phyloP scores from a whole-genome alignment of 1,284 basidiomycete genomes.

The Phellopilus nigrolimitatus region DNA sequence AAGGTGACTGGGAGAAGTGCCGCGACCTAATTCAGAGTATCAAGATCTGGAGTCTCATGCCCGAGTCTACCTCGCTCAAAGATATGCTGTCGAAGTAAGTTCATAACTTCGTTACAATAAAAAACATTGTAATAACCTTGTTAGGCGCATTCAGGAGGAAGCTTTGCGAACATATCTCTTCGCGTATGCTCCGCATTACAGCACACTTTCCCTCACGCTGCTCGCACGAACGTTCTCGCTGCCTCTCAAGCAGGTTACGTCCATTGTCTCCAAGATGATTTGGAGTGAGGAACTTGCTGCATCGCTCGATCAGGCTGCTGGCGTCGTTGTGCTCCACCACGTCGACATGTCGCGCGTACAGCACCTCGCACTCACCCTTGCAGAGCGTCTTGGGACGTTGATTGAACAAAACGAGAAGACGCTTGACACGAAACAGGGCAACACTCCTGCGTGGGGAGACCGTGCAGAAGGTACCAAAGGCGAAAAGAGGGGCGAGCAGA shows the following conservation, averaged over 20 bases:
- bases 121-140: no score
- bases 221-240: slow-evolving; percentile 88
- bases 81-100: slow-evolving; percentile 89
- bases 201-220: slow-evolving; percentile 82
- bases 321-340: slow-evolving; percentile 87
- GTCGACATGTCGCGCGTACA: slow-evolving; percentile 89
- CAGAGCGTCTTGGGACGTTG: slow-evolving; percentile 83
- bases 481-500: slow-evolving; percentile 73
- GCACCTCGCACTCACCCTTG: slow-evolving; percentile 80
- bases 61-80: slow-evolving; percentile 83
- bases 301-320: slow-evolving; percentile 85
- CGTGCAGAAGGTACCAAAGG: slow-evolving; percentile 66
- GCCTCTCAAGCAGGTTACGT: slow-evolving; percentile 75
- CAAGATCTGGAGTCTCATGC: slow-evolving; percentile 98
- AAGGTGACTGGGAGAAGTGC: slow-evolving; percentile 96
- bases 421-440: slow-evolving; percentile 85
- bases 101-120: slow-evolving; percentile 1
- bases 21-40: slow-evolving; percentile 91
- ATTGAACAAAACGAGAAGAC: slow-evolving; percentile 96
- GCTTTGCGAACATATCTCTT: slow-evolving; percentile 96
- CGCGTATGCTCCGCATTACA: slow-evolving; percentile 96
- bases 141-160: slow-evolving; percentile 98
- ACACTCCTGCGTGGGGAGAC: slow-evolving; percentile 61
- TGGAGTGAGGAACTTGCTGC: slow-evolving; percentile 96
- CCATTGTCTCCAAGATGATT: slow-evolving; percentile 97